These are phyloP conservation scores for Sungouiozyma intestinalis DNA, from an alignment of 805 yeast genomes.

Conservation along the genomic window DNA sequence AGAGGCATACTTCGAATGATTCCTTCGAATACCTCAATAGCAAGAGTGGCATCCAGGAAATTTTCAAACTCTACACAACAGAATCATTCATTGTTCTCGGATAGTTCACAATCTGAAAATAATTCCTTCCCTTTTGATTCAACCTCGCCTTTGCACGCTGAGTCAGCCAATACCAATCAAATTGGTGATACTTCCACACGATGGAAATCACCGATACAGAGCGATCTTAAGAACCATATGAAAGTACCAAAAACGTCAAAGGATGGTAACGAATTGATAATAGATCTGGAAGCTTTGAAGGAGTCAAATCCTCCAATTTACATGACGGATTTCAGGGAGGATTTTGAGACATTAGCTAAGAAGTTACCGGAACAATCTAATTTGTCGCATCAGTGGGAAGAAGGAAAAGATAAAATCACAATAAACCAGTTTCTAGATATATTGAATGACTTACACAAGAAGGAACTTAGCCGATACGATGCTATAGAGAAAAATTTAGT, in stretches of 20 bases:
- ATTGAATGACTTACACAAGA: conserved; percentile 17
- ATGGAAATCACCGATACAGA: not conserved
- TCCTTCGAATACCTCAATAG: not conserved
- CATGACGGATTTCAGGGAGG: not conserved
- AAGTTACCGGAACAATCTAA: conserved; percentile 1
- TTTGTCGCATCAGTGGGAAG: not conserved
- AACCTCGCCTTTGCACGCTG: not conserved
- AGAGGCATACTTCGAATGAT: conserved; percentile 22
- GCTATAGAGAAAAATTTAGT: conserved; percentile 14
- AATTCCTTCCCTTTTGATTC: not conserved
- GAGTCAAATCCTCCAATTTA: conserved; percentile 2
- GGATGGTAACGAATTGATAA: conserved; percentile 5
- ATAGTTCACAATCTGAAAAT: not conserved
- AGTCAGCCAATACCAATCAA: not conserved
- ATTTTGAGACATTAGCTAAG: conserved; percentile 5
- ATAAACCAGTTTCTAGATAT: conserved; percentile 17
- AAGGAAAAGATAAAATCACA: conserved; percentile 11
- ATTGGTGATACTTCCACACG: not conserved
- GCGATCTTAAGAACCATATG: not conserved
- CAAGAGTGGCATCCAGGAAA: not conserved
- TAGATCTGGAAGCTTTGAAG: conserved; percentile 3
- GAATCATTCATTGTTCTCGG: not conserved
- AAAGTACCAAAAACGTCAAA: conserved; percentile 1
- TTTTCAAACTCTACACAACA: not conserved
- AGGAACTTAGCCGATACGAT: conserved; percentile 22